Evolutionary conservation across 2,329 filamentous ascomycete genomes (phyloP), one percentile per base, ranked within the genome.

Genomic region (Penicillium thymicola): DNA sequence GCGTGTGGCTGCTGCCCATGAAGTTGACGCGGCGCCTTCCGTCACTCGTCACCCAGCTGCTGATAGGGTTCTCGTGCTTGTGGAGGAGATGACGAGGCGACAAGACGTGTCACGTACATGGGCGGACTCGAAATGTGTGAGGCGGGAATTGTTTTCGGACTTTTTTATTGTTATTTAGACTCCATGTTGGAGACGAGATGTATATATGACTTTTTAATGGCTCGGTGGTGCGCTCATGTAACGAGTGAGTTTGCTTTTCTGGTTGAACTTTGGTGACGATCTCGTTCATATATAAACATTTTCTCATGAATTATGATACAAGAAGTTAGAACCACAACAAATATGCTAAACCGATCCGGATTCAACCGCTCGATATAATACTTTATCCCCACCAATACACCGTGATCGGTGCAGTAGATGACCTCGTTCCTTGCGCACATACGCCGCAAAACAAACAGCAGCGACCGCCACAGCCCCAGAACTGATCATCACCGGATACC

Each of bases 401-500:
- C 54, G 55, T 3, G 55, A 60, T 58, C 55, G 52, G 27, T 88
- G 85, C 28, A 87, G 65, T 28, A 87, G 72, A 73, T 89, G 86
- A 0, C 86, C 86, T 47, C 85, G 75, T 60, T 82, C 77, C 46
- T 74, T 73, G 21, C 84, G 75, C 9, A 88, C 81, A 67, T 84
- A 88, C 0, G 70, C 68, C 0, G 85, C 79, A 66, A 86, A 88
- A 28, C 63, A 70, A 11, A 60, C 49, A 1, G 67, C 70, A 1
- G 72, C 72, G 8, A 69, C 28, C 2, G 60, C 59, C 23, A 74
- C 66, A 7, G 71, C 71, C 8, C 66, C 67, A 3, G 81, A 78
- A 54, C 83, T 88, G 45, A 89, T 78, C 7, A 82, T 69, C 0
- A 84, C 81, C 0, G 88, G 87, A 67, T 82, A 86, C 54, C 77